Evolutionary conservation across 2,329 filamentous ascomycete species (phyloP), one percentile per base, ranked within the genome.

Genomic region (Exophiala bonariae): DNA sequence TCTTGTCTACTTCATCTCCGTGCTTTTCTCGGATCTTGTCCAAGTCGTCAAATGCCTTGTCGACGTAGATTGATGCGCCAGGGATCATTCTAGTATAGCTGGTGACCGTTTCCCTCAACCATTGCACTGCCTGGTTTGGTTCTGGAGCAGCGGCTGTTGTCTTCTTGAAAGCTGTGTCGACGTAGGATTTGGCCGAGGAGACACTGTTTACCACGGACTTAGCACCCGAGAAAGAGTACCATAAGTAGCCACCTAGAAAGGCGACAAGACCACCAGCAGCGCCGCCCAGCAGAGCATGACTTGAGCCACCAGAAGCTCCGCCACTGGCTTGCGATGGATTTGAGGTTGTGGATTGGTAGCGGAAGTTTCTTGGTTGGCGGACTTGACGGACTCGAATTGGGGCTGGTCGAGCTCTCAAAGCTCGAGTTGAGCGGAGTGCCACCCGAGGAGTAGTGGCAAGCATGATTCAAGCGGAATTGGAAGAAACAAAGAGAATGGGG

Each of bases 11-110:
- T 62, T 90, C 85, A 0, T 85, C 75, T 36, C 78, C 75, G 64
- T 89, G 85, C 61, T 85, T 84, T 54, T 79, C 67, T 35, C 82
- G 78, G 22, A 90, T 75, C 23, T 76, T 79, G 39, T 89, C 86
- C 34, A 87, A 72, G 57, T 89, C 86, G 18, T 85, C 73, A 66
- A 90, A 91, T 0, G 79, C 80, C 1, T 74, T 67, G 61, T 90
- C 84, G 38, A 90, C 79, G 58, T 86, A 88, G 37, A 74, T 68
- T 22, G 78, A 78, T 2, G 82, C 86, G 10, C 87, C 87, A 0
- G 87, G 87, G 22, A 91, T 79, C 74, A 85, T 87, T 2, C 72
- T 73, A 2, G 85, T 83, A 61, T 90, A 90, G 18, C 81, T 81
- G 61, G 81, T 81, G 20, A 81, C 80, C 10, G 83, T 82, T 47